A percentile compares a stretch with the other conserved stretches of the same genome.
Conservation (phyloP, 2,329 filamentous ascomycete species). For the Myriosclerotinia duriaeana region DNA sequence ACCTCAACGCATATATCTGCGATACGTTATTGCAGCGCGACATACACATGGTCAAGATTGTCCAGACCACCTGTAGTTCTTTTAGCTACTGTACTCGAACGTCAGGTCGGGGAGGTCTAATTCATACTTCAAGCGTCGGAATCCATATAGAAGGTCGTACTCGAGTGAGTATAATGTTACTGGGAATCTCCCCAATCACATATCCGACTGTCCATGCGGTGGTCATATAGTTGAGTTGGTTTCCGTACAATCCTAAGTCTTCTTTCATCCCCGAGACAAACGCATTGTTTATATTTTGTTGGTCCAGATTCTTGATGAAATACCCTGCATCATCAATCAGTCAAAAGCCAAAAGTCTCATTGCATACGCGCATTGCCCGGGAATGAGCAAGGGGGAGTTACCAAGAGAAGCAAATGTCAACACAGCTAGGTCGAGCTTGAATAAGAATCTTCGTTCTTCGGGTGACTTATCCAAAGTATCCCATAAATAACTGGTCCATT, state of each 20-base stretch:
- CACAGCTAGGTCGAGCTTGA: slow-evolving; percentile 51
- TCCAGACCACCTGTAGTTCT: slow-evolving; percentile 16
- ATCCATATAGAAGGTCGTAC: slow-evolving; percentile 25
- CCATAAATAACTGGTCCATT: slow-evolving; percentile 45
- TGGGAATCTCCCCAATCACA: slow-evolving; percentile 51
- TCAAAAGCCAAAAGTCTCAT: slow-evolving; percentile 11
- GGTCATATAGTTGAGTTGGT: slow-evolving; percentile 44
- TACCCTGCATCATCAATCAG: slow-evolving; percentile 42
- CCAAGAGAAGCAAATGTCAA: slow-evolving; percentile 35
- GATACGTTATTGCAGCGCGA: slow-evolving; percentile 19
- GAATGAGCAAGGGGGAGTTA: background rate
- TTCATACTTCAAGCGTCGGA: slow-evolving; percentile 16
- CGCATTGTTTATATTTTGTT: slow-evolving; percentile 48
- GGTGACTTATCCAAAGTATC: slow-evolving; percentile 52
- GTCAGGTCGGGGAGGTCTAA: background rate
- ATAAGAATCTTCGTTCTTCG: slow-evolving; percentile 48
- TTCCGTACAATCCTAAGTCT: slow-evolving; percentile 50
- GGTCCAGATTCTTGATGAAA: slow-evolving; percentile 52
- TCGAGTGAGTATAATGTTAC: slow-evolving; percentile 51
- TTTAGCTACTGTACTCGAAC: background rate
- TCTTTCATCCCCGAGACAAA: slow-evolving; percentile 50
- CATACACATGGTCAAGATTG: slow-evolving; percentile 21
- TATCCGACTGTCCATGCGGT: slow-evolving; percentile 47
- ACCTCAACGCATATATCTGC: slow-evolving; percentile 45
- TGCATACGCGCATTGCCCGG: background rate